Evolutionary conservation across 208 protist species (phyloP), one percentile per base, ranked within the genome.

Genomic region (Lotmaria passim): DNA sequence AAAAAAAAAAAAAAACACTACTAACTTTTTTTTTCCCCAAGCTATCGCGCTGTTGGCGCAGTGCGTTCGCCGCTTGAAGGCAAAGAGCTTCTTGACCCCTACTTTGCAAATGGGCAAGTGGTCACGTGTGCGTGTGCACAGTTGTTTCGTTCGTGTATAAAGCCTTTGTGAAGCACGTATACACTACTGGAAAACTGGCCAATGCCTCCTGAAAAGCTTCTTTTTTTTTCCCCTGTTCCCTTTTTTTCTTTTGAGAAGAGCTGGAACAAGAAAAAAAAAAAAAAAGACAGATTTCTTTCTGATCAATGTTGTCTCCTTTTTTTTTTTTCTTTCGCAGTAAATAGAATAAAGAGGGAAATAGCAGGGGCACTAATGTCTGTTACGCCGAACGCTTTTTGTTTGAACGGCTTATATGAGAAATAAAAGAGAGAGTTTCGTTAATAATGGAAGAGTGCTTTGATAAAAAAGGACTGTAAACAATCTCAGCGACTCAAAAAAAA

Each of bases 1-100:
- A 47, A 46, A 65, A 51, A 34, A 50, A 65, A 52, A 65, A 65
- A 55, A 41, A 19, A 14, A 19, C 34, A 19, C 12, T 17, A 17
- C 5, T 19, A n/a, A n/a, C n/a, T n/a, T n/a, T n/a, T n/a, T n/a
- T n/a, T n/a, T n/a, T n/a, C n/a, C n/a, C n/a, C n/a, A n/a, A n/a
- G n/a, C n/a, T n/a, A n/a, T n/a, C n/a, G n/a, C n/a, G n/a, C n/a
- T n/a, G n/a, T n/a, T n/a, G n/a, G n/a, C n/a, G n/a, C n/a, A n/a
- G n/a, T n/a, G n/a, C n/a, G n/a, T n/a, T n/a, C n/a, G n/a, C n/a
- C n/a, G n/a, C n/a, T n/a, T n/a, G n/a, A n/a, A n/a, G n/a, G n/a
- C n/a, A n/a, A n/a, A n/a, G n/a, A n/a, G n/a, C n/a, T n/a, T n/a
- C n/a, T n/a, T n/a, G n/a, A n/a, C n/a, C n/a, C n/a, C n/a, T n/a